These are phyloP conservation scores for Sorghum bicolor DNA, from an alignment of 176 grass and related monocot genomes.

Conservation along the genomic window Sorghum_bicolor_NCBIv3 NC_012873.2:51312001-51312500, in stretches of 20 bases:
- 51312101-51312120: conserved; percentile 38
- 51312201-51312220: conserved; percentile 32
- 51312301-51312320: conserved; percentile 77
- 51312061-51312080: conserved; percentile 24
- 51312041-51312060: not conserved
- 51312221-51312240: conserved; percentile 35
- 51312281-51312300: conserved; percentile 36
- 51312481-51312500: conserved; percentile 82
- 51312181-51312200: conserved; percentile 43
- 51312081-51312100: not conserved
- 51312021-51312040: conserved; percentile 28
- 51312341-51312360: conserved; percentile 83
- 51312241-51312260: conserved; percentile 40
- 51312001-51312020: conserved; percentile 21
- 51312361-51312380: conserved; percentile 87
- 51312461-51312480: conserved; percentile 90
- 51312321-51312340: conserved; percentile 63
- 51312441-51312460: conserved; percentile 81
- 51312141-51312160: conserved; percentile 46
- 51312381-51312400: conserved; percentile 74
- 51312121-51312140: conserved; percentile 38
- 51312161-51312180: conserved; percentile 44
- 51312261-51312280: conserved; percentile 8
- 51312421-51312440: conserved; percentile 91
- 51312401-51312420: conserved; percentile 82